Base-by-base conservation (phyloP, 176 grass and related monocot genomes). In the Saccharum officinarum region DNA sequence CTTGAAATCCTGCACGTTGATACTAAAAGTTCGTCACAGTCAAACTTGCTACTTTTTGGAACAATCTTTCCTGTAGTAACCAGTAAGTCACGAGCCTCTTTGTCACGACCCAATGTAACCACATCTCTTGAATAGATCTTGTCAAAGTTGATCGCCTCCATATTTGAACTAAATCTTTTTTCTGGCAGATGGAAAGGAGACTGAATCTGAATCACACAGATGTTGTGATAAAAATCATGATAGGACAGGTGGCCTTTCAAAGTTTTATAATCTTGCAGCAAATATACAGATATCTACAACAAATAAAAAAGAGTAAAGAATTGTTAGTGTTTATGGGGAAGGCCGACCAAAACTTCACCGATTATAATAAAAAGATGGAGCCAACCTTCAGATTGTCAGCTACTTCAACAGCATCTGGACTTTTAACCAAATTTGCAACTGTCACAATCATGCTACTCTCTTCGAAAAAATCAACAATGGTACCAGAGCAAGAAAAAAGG, bases 361-460 rank as follows among this genome's bases (percentile, higher is more conserved):
- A 76, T 38, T 76, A 37, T 55, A 75, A 75, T 22, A 75, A 31
- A 76, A 55, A 73, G 4, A 73, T 46, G 71, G 71, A 5, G 31
- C 47, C 13, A 59, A 59, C 74, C 31, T 22, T 59, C 1, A 76
- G 74, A 5, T 10, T 5, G 17, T 76, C 74, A 76, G 49, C 74
- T 59, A 76, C 1, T 20, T 76, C 50, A 76, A 14, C 18, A 12
- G 49, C 9, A 1, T 76, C 31, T 57, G 49, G 31, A 59, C 16
- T 36, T 57, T 38, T 76, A 57, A 76, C 50, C 31, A 76, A 57
- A 76, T 76, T 76, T 76, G 49, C 50, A 59, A 76, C 74, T 57
- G 74, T 59, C 49, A 76, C 74, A 59, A 76, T 76, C 36, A 11
- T 6, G 17, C 11, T 5, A 23, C 9, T 14, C 17, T 59, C 31